phyloP scores from a whole-genome alignment of 2,329 filamentous ascomycete genomes.

The Cladosporium sp. region DNA sequence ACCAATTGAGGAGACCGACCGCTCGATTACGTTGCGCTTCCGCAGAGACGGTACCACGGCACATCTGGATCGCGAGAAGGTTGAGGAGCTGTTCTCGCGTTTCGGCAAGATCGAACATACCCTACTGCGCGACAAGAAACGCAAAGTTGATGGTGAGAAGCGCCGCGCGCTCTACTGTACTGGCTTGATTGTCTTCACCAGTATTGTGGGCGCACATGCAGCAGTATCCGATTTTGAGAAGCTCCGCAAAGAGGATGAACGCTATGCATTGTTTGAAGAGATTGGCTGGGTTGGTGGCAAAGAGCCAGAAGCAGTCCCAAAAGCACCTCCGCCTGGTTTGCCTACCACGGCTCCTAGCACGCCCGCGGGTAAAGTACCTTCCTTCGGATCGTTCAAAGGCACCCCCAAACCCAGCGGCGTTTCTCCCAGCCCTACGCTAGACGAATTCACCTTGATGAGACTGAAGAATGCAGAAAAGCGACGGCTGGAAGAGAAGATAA shows the following conservation, averaged over 20 bases:
- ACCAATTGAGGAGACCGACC: conserved; percentile 52
- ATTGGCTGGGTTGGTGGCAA: conserved; percentile 56
- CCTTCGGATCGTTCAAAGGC: conserved; percentile 43
- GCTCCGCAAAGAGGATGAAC: conserved; percentile 33
- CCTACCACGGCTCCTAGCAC: conserved; percentile 44
- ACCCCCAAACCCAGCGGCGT: conserved; percentile 32
- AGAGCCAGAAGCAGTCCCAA: conserved; percentile 49
- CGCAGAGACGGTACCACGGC: conserved; percentile 13
- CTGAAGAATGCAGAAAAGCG: conserved; percentile 48
- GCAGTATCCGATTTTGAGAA: conserved; percentile 52
- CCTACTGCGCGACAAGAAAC: conserved; percentile 58
- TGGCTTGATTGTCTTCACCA: conserved; percentile 57
- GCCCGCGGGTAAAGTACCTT: conserved; percentile 38
- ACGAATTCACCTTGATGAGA: conserved; percentile 48
- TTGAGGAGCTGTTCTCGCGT: conserved; percentile 50
- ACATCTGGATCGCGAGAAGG: conserved; percentile 48
- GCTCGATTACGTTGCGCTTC: conserved; percentile 58
- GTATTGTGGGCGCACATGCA: conserved; percentile 58
- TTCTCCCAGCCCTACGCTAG: conserved; percentile 35
- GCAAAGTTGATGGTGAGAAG: conserved; percentile 33
- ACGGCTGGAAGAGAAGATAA: conserved; percentile 46
- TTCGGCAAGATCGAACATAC: conserved; percentile 60
- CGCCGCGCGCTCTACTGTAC: conserved; percentile 41
- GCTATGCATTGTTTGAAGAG: conserved; percentile 53
- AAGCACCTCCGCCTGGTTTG: conserved; percentile 13